Conservation (phyloP, 371 early-diverging fungal species). For the Entomophthora muscae region DNA sequence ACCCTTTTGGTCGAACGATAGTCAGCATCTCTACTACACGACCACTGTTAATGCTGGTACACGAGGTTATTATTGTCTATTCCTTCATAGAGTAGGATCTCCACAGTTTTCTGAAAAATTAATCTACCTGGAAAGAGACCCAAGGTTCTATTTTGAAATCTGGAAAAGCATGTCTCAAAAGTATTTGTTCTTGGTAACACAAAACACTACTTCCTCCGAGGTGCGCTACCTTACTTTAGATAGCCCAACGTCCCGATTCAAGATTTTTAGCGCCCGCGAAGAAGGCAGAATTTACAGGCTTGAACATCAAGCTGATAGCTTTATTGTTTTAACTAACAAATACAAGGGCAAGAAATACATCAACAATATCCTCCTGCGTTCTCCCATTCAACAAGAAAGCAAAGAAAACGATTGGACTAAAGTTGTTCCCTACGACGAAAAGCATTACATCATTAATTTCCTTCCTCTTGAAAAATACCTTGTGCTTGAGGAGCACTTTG, state of each 20-base stretch:
- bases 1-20: constrained; percentile 30
- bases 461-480: constrained; percentile 13
- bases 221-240: constrained; percentile 23
- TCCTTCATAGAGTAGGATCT: constrained; percentile 24
- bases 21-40: constrained; percentile 24
- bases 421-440: neutral
- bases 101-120: constrained; percentile 19
- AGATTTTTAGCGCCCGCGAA: constrained; percentile 24
- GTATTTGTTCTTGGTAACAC: constrained; percentile 27
- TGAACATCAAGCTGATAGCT: constrained; percentile 20
- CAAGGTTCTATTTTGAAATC: constrained; percentile 32
- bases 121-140: constrained; percentile 31
- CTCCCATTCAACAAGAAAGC: constrained; percentile 27
- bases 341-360: constrained; percentile 18
- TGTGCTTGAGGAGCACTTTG: constrained; percentile 34
- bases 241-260: constrained; percentile 11
- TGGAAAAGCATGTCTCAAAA: constrained; percentile 24
- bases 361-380: constrained; percentile 30
- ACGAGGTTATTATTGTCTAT: constrained; percentile 28
- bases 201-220: constrained; percentile 35
- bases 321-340: constrained; percentile 31
- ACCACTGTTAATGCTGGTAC: constrained; percentile 23
- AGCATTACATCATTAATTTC: neutral
- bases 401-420: constrained; percentile 12
- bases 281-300: constrained; percentile 23